Conservation (phyloP, 139 green algal species). For the Chlamydomonas applanata region DNA sequence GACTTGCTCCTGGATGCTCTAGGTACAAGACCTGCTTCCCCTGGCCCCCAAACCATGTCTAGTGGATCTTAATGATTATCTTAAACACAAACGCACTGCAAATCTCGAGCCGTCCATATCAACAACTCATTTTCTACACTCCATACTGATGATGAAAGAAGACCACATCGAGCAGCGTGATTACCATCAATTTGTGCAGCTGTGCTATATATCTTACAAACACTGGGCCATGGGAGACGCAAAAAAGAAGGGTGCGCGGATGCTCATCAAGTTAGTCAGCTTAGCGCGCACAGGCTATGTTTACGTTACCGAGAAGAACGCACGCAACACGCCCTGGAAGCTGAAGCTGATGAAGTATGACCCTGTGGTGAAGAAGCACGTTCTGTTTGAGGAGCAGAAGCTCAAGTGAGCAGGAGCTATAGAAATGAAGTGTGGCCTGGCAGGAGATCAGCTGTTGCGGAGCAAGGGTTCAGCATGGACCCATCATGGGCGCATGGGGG, state of each 20-base stretch:
- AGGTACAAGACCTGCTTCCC: too few species aligned
- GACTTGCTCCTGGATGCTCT: too few species aligned
- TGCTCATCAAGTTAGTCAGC: constrained; percentile 44
- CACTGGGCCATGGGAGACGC: neutral
- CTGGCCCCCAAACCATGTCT: neutral
- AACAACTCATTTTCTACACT: too few species aligned
- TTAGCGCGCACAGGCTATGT: constrained; percentile 76
- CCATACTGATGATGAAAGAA: neutral
- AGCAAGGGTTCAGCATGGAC: too few species aligned
- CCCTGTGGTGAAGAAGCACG: constrained; percentile 68
- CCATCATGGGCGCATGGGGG: too few species aligned
- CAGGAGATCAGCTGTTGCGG: too few species aligned
- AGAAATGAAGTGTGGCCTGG: too few species aligned
- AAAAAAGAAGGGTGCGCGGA: constrained; percentile 5
- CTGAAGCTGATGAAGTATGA: constrained; percentile 87
- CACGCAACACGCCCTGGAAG: constrained; percentile 73
- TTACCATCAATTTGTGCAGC: neutral
- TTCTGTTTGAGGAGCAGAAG: constrained; percentile 88
- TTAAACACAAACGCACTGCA: neutral
- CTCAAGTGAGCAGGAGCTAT: too few species aligned
- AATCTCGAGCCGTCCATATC: too few species aligned
- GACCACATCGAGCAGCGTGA: neutral
- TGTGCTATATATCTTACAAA: neutral
- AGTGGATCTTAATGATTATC: neutral
- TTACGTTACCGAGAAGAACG: constrained; percentile 81